Evolutionary conservation across 306 rosid species (phyloP).

Genomic region (Castanea crenata): DNA sequence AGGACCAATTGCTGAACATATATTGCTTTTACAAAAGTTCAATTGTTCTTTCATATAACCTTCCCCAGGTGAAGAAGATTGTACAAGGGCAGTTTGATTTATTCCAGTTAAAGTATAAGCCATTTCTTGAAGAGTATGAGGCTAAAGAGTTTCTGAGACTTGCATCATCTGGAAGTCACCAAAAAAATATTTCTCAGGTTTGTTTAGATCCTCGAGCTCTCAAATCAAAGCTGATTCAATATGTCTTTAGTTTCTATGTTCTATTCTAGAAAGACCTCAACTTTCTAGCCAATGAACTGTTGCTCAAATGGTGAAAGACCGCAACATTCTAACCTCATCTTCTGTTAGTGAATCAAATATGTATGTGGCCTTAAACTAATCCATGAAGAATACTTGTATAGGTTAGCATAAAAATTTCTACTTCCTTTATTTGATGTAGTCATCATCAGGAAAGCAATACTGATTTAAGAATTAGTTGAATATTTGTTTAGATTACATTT

Average conservation of each 20-base stretch:
- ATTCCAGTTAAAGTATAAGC: slow-evolving; percentile 72
- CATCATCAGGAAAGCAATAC: background rate
- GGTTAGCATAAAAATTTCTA: background rate
- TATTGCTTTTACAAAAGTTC: slow-evolving; percentile 11
- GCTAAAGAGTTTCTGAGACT: slow-evolving; percentile 60
- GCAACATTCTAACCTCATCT: background rate
- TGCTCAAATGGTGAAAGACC: background rate
- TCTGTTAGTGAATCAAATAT: background rate
- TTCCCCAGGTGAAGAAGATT: slow-evolving; percentile 76
- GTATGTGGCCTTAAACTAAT: slow-evolving; percentile 3
- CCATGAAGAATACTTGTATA: background rate
- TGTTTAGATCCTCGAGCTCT: slow-evolving; percentile 9
- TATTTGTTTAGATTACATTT: background rate
- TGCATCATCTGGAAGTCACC: slow-evolving; percentile 37
- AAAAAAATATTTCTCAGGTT: slow-evolving; percentile 69
- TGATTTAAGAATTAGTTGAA: background rate
- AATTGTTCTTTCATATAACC: slow-evolving; percentile 18
- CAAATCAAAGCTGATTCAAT: background rate
- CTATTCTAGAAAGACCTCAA: background rate
- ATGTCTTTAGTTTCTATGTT: background rate
- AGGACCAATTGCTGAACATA: background rate
- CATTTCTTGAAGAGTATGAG: slow-evolving; percentile 71
- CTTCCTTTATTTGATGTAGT: slow-evolving; percentile 1
- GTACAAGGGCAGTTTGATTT: slow-evolving; percentile 70
- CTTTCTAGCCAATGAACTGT: background rate